Conservation (phyloP, 352 stramenopile species). For the Globisporangium paddicum region DNA sequence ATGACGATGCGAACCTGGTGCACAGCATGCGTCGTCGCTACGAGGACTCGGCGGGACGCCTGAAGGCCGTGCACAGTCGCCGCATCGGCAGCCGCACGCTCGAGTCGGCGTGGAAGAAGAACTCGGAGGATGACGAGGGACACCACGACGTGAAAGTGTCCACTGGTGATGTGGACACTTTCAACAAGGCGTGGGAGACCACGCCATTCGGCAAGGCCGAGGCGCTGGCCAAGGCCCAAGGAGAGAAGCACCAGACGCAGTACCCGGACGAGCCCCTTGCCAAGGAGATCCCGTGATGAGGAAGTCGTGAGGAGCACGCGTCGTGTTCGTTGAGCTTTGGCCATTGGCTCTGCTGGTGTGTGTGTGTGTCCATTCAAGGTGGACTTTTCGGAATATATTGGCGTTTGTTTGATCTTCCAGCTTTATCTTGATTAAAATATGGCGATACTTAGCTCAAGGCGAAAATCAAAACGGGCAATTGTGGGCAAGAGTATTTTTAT, state of each 20-base stretch:
- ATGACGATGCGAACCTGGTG: conserved; percentile 38
- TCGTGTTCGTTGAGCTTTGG: neutral
- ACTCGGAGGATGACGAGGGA: conserved; percentile 34
- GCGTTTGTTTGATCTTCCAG: too few species aligned
- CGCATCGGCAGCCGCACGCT: conserved; percentile 34
- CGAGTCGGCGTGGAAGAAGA: conserved; percentile 49
- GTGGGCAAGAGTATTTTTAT: too few species aligned
- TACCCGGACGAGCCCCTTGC: conserved; percentile 39
- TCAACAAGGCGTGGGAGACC: conserved; percentile 44
- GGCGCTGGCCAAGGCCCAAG: conserved; percentile 31
- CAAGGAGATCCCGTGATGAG: conserved; percentile 43
- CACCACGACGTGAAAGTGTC: conserved; percentile 31
- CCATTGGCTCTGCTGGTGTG: neutral
- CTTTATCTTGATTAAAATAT: too few species aligned
- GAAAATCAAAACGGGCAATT: too few species aligned
- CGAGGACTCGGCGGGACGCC: conserved; percentile 48
- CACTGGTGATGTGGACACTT: conserved; percentile 28
- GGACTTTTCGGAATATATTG: neutral
- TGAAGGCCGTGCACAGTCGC: conserved; percentile 64
- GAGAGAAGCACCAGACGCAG: conserved; percentile 32
- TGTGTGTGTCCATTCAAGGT: neutral
- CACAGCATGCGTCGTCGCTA: conserved; percentile 61
- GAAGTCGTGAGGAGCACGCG: neutral
- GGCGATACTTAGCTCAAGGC: too few species aligned
- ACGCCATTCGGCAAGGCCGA: conserved; percentile 62